A percentile compares a stretch with the other conserved stretches of the same genome.
These are phyloP conservation scores for Naganishia liquefaciens DNA, from an alignment of 1,284 basidiomycete genomes.

Conservation along the genomic window DNA sequence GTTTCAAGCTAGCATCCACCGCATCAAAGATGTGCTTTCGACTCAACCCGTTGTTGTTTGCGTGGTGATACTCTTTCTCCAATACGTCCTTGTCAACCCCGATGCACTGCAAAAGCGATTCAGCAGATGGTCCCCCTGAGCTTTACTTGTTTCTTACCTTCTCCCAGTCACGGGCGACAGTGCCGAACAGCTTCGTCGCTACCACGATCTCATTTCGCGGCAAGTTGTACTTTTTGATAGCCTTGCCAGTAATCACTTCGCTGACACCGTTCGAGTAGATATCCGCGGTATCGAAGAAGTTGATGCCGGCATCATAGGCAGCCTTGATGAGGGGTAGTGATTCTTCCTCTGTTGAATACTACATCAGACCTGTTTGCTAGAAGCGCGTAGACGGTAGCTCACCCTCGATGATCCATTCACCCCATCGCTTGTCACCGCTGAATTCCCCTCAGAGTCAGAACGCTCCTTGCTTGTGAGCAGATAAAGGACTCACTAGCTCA, in stretches of 20 bases:
- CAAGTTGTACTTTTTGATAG: slow-evolving; percentile 36
- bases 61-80: slow-evolving; percentile 34
- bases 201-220: slow-evolving; percentile 38
- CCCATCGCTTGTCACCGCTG: slow-evolving; percentile 30
- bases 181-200: slow-evolving; percentile 36
- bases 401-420: slow-evolving; percentile 31
- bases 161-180: slow-evolving; percentile 27
- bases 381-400: background rate
- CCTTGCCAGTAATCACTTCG: slow-evolving; percentile 36
- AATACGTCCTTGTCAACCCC: slow-evolving; percentile 34
- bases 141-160: background rate
- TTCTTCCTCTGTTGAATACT: slow-evolving; percentile 27
- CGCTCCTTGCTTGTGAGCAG: background rate
- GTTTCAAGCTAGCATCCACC: slow-evolving; percentile 37
- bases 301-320: slow-evolving; percentile 34
- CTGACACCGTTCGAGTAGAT: slow-evolving; percentile 28
- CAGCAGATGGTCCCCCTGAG: background rate
- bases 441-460: background rate
- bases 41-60: slow-evolving; percentile 33
- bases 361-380: background rate
- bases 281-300: slow-evolving; percentile 33
- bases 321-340: slow-evolving; percentile 35
- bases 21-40: slow-evolving; percentile 43
- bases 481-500: slow-evolving; percentile 27
- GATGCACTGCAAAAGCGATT: slow-evolving; percentile 2